A percentile compares a stretch with the other conserved stretches of the same genome.
Conservation (phyloP, 257 asterid species). For the Solanum chmielewskii region DNA sequence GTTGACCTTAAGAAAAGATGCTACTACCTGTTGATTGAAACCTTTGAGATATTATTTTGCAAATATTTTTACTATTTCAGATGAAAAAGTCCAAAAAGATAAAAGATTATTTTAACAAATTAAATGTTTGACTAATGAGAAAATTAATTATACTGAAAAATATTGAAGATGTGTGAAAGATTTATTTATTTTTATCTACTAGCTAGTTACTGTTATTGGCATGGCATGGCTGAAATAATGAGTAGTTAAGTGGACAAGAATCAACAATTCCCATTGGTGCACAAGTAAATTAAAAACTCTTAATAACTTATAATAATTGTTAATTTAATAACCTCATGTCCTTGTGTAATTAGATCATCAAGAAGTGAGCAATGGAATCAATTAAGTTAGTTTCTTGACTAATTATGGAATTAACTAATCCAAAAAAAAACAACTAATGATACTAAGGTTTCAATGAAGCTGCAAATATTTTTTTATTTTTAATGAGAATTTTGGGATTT, state of each 20-base stretch:
- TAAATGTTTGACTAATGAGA: neutral
- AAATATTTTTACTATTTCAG: neutral
- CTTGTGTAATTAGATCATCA: neutral
- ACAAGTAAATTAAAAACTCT: neutral
- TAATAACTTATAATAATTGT: neutral
- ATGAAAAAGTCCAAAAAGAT: neutral
- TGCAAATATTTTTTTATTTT: neutral
- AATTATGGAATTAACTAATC: neutral
- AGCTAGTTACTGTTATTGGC: neutral
- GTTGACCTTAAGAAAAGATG: neutral
- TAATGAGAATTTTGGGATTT: neutral
- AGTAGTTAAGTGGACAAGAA: neutral
- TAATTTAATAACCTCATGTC: neutral
- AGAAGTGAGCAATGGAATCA: neutral
- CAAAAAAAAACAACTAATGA: neutral
- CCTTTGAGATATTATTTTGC: neutral
- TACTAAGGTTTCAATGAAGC: neutral
- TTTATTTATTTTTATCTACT: neutral
- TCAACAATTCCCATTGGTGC: neutral
- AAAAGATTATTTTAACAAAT: neutral
- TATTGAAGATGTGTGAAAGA: neutral
- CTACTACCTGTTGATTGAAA: neutral
- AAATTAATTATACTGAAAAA: neutral
- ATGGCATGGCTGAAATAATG: neutral
- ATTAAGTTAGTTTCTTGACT: neutral